Base-by-base conservation (phyloP, 2,329 filamentous ascomycete species). In the Chaetothyriales sp. region DNA sequence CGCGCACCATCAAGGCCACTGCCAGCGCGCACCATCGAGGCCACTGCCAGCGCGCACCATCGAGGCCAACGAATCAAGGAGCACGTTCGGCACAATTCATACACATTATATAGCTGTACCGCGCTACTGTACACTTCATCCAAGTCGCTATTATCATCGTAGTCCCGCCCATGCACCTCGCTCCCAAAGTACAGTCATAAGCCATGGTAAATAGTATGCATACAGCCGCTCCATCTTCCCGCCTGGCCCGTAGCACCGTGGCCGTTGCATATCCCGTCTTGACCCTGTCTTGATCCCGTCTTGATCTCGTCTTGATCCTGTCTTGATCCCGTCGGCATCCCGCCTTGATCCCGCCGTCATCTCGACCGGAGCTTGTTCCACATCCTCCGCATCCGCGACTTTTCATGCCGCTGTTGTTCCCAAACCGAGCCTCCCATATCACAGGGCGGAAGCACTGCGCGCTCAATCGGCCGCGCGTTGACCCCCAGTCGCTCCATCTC, bases 401-500 rank as follows among this genome's bases (percentile, higher is more conserved):
- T 4, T 40, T 15, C 10, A 10, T 40, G 33, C 33, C 10, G 33
- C 33, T 40, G 33, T 10, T 15, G 69, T 57, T 73, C 70, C 67
- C 69, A 71, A 37, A 69, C 61, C 5, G 73, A 61, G 20, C 61
- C 58, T 18, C 60, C 69, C 51, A 73, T 69, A 18, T 71, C 70
- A 8, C 70, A 62, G 6, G 65, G 64, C 2, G 73, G 69, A 18
- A 82, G 66, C 44, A 74, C 72, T 43, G 76, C 75, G 18, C 80
- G 64, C n/a, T 74, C 73, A 33, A 81, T 65, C 1, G 78, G 75
- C 55, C 80, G 73, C 57, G 75, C 67, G 58, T 70, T 54, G 29
- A 70, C 70, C 61, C 83, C 78, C 80, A 82, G 86, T 44, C 81
- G 81, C 61, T 40, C 33, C 13, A 5, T 85, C 56, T 82, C 75